phyloP scores from a whole-genome alignment of 2,329 filamentous ascomycete species.

The Aurifilum marmelostoma region DNA sequence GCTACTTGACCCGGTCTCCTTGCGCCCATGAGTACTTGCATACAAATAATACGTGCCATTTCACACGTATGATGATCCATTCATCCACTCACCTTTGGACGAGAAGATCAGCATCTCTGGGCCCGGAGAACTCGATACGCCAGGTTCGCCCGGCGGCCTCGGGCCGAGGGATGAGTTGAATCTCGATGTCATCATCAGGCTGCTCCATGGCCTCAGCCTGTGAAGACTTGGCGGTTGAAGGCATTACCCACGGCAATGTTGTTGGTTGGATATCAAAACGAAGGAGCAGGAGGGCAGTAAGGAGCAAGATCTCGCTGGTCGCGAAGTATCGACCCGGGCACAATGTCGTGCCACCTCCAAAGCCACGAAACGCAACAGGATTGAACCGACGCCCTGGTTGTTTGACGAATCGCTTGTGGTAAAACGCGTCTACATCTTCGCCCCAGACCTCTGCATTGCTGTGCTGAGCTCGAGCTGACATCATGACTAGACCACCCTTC shows the following conservation, averaged over 20 bases:
- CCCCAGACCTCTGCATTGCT: constrained; percentile 38
- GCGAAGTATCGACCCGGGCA: constrained; percentile 36
- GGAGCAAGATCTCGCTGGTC: constrained; percentile 34
- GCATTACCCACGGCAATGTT: constrained; percentile 18
- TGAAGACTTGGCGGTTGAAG: constrained; percentile 27
- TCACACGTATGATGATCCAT: too few species aligned
- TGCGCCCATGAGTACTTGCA: too few species aligned
- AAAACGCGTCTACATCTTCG: constrained; percentile 33
- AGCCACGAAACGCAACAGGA: constrained; percentile 32
- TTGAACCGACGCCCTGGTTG: constrained; percentile 16
- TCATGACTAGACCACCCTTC: constrained; percentile 35
- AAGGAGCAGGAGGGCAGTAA: constrained; percentile 33
- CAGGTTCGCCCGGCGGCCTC: not conserved
- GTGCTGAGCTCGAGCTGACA: constrained; percentile 38
- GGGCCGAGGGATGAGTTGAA: constrained; percentile 22
- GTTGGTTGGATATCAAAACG: constrained; percentile 32
- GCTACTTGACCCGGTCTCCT: too few species aligned
- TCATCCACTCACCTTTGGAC: too few species aligned
- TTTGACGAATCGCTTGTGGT: constrained; percentile 27
- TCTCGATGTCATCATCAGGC: constrained; percentile 31
- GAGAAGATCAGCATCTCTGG: constrained; percentile 9
- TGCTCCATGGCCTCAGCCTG: constrained; percentile 30
- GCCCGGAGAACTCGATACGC: constrained; percentile 11
- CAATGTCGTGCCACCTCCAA: constrained; percentile 34
- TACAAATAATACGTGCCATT: too few species aligned